Base-by-base conservation (phyloP, 805 yeast genomes). In the Cyberlindnera subsufficiens region DNA sequence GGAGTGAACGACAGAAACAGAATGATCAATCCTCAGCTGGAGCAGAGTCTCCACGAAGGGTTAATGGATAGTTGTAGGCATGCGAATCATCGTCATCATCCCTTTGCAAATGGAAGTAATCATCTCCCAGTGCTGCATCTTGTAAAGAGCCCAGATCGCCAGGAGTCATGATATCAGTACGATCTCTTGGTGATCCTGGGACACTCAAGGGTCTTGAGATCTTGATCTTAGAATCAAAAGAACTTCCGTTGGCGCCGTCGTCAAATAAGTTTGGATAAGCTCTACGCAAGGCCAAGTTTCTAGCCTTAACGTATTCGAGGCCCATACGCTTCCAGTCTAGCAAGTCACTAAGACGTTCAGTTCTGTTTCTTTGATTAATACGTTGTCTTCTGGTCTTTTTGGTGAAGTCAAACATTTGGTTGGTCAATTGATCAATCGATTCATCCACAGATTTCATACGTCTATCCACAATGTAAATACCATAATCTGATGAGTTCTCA, bases 281-380 rank as follows among this genome's bases (percentile, higher is more conserved):
- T 58, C 98, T 75, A 63, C 90, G 84, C 61, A 91, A 73, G 0
- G 96, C 88, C 55, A 91, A 75, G 58, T 86, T 89, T 58, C 98
- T 80, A 14, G 98, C 98, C 69, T 91, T 91, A 56, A 87, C 80
- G 64, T 91, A 91, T 65, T 93, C 99, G 41, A 91, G 71, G 0
- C 99, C 99, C 98, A 91, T 90, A 58, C 98, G 78, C 66, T 86
- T 87, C 99, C 99, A 91, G 68, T 91, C 99, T 47, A 91, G 76
- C 56, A 91, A 68, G 63, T 93, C 98, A 39, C 93, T 81, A 49
- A 91, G 74, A 54, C 99, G 75, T 69, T 91, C 99, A 25, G 96
- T 93, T 65, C 99, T 79, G 66, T 91, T 91, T 69, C 99, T 82
- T 71, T 91, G 98, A 66, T 93, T 93, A 68, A 91, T 91, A 67